These are phyloP conservation scores for Patellaria atrata DNA, from an alignment of 495 filamentous ascomycete genomes.

Conservation along the genomic window DNA sequence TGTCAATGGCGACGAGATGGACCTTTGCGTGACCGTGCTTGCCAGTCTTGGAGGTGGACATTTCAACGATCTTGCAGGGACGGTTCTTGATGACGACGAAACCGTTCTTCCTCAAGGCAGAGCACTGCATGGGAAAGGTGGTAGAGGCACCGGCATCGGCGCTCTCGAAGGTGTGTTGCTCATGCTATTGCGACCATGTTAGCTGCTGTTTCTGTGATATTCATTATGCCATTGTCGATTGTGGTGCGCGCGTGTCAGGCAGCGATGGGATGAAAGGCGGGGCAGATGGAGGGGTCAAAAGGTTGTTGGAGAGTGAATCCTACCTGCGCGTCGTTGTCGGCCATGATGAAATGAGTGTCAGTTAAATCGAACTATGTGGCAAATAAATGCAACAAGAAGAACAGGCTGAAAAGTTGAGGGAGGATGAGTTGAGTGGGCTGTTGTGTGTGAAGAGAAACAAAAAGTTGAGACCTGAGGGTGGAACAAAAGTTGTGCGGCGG, in stretches of 20 bases:
- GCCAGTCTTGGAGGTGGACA: constrained; percentile 99
- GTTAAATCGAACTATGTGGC: constrained; percentile 10
- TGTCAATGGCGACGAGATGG: constrained; percentile 90
- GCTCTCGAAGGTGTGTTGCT: constrained; percentile 80
- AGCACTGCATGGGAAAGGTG: constrained; percentile 98
- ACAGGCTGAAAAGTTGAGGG: constrained; percentile 20
- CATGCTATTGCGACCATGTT: constrained; percentile 45
- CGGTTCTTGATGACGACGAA: constrained; percentile 94
- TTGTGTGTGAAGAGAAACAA: constrained; percentile 4
- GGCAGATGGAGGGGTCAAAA: too few species aligned
- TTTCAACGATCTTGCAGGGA: constrained; percentile 99
- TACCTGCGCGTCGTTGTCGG: constrained; percentile 47
- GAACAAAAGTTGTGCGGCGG: background rate
- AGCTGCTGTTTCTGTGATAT: constrained; percentile 5
- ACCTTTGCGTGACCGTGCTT: constrained; percentile 99
- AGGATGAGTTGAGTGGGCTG: constrained; percentile 6
- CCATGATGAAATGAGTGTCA: constrained; percentile 35
- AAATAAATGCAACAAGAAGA: constrained; percentile 16
- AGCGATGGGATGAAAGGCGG: constrained; percentile 9
- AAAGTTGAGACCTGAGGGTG: background rate
- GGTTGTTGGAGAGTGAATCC: constrained; percentile 18
- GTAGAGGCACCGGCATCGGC: constrained; percentile 85
- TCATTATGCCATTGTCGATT: too few species aligned
- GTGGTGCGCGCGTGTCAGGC: background rate
- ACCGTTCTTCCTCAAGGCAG: constrained; percentile 97